These are phyloP conservation scores for Ustilago bromivora DNA, from an alignment of 1,284 basidiomycete genomes.

Conservation along the genomic window DNA sequence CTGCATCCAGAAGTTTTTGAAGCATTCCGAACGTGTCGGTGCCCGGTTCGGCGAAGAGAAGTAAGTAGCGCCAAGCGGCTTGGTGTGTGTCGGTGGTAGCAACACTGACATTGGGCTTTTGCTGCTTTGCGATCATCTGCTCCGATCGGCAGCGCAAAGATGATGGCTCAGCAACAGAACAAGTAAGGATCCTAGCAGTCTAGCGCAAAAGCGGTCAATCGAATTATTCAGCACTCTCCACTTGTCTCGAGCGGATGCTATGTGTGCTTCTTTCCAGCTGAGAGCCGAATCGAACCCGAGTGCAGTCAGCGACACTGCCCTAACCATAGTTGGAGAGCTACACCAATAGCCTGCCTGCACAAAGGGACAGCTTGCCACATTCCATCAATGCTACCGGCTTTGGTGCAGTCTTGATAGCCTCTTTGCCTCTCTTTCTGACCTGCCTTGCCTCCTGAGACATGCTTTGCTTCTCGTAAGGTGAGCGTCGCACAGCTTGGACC, in stretches of 20 bases:
- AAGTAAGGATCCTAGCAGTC: constrained; percentile 24
- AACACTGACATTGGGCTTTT: background rate
- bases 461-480: no score
- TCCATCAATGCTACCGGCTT: no score
- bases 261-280: background rate
- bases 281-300: no score
- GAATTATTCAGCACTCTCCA: constrained; percentile 2
- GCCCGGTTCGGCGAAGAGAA: constrained; percentile 77
- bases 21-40: constrained; percentile 94
- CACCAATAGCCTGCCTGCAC: no score
- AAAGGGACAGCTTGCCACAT: no score
- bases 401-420: no score
- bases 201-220: background rate
- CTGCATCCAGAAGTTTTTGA: constrained; percentile 92
- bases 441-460: no score
- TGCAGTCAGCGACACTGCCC: no score
- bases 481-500: no score
- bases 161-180: constrained; percentile 54
- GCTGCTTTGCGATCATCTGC: background rate
- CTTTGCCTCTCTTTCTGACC: no score
- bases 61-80: constrained; percentile 27
- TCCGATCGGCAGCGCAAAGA: constrained; percentile 27
- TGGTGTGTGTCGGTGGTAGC: background rate
- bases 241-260: background rate
- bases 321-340: no score